Base-by-base conservation (phyloP, 2,329 filamentous ascomycete genomes). In the Trichophyton verrucosum region DNA sequence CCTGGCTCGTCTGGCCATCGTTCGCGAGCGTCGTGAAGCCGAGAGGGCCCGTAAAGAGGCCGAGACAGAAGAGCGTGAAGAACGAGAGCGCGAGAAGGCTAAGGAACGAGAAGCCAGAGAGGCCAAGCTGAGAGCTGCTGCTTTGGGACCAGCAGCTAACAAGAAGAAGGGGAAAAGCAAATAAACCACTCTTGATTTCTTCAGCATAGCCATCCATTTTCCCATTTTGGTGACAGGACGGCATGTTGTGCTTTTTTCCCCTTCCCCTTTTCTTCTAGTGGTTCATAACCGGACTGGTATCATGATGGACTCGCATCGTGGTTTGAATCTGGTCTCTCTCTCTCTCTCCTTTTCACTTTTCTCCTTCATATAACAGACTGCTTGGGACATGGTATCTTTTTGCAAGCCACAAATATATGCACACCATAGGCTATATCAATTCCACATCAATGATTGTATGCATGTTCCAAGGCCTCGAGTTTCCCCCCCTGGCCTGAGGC, bases 11-110 rank as follows among this genome's bases (percentile, higher is more conserved):
- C 77, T 99, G 69, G 85, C 80, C 73, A 72, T 92, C 62, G 90
- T 99, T 66, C 84, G 86, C 56, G 89, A 96, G 80, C 87, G 90
- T 77, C 84, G 94, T 65, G 91, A 89, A 69, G 86, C 86, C 20
- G 92, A 95, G 70, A 84, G 89, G 59, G 88, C 86, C 33, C 80
- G 90, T 68, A 91, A 92, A 80, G 83, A 89, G 78, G 92, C 84
- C 1, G 84, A 86, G 83, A 83, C 80, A 80, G 77, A 79, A 61
- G 77, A 79, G 66, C 73, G 70, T 62, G 75, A 75, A 2, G 75
- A 73, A 58, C 65, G 71, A 51, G 73, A 74, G 13, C 71, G 68
- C 61, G 70, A 73, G 65, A 70, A 71, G 61, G 70, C 67, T 36
- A 72, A 71, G 30, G 70, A 70, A 8, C 65, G 67, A 38, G 68